Evolutionary conservation across 1,139 yeast genomes (phyloP).

Genomic region (Sugiyamaella novakii): DNA sequence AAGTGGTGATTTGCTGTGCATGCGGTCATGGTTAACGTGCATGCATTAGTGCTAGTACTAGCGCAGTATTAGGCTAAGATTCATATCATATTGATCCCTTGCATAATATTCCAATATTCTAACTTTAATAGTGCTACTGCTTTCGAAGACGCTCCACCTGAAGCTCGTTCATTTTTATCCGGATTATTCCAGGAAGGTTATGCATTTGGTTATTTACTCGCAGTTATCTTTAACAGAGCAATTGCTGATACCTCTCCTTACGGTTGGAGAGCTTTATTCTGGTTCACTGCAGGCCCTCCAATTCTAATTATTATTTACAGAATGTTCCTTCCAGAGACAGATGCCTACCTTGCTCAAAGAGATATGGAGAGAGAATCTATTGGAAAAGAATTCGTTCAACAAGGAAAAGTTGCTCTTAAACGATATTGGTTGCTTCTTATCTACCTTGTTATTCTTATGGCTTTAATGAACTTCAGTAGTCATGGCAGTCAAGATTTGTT

Average conservation of each 20-base stretch:
- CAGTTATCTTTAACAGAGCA: conserved; percentile 65
- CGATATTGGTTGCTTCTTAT: conserved; percentile 47
- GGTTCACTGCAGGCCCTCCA: conserved; percentile 78
- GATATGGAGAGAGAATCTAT: conserved; percentile 31
- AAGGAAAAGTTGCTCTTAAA: conserved; percentile 37
- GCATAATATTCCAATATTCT: too few species aligned
- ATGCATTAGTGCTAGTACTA: too few species aligned
- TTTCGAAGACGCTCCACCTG: conserved; percentile 65
- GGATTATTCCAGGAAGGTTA: conserved; percentile 75
- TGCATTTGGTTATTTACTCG: conserved; percentile 67
- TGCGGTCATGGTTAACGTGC: too few species aligned
- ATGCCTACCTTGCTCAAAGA: conserved; percentile 49
- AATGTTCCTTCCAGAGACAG: conserved; percentile 59
- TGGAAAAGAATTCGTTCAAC: conserved; percentile 32
- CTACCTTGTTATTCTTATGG: conserved; percentile 59
- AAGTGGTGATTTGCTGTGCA: too few species aligned
- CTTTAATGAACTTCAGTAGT: conserved; percentile 68
- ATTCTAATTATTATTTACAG: conserved; percentile 60
- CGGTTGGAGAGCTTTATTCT: conserved; percentile 76
- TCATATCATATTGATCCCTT: too few species aligned
- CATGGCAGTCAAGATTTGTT: conserved; percentile 76
- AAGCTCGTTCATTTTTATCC: conserved; percentile 60
- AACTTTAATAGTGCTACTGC: conserved; percentile 52
- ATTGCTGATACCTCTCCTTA: conserved; percentile 53
- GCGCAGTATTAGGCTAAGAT: too few species aligned